phyloP scores from a whole-genome alignment of 2,329 filamentous ascomycete species.

The Emericellopsis atlantica region DNA sequence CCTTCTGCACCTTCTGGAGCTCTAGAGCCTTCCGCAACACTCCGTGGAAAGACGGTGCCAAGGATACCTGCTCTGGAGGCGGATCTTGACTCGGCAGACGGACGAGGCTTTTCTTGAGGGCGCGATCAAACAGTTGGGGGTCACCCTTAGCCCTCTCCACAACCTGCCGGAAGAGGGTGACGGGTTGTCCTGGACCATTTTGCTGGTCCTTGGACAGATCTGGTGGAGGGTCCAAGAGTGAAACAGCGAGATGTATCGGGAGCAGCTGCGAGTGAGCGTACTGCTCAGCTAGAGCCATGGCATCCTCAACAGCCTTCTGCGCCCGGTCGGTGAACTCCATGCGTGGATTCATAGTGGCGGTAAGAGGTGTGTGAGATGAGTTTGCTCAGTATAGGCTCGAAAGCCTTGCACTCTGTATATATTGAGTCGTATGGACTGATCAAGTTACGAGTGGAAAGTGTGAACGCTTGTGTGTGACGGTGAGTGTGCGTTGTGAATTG shows the following conservation, averaged over 20 bases:
- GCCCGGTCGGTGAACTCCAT: conserved; percentile 93
- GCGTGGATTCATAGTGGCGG: conserved; percentile 51
- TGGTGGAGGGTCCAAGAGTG: conserved; percentile 62
- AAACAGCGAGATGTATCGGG: conserved; percentile 79
- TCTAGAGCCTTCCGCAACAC: conserved; percentile 77
- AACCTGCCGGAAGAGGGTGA: conserved; percentile 88
- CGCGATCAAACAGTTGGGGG: conserved; percentile 73
- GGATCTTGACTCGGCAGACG: conserved; percentile 90
- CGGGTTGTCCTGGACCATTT: conserved; percentile 51
- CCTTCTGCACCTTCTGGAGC: conserved; percentile 93
- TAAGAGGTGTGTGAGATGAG: not conserved
- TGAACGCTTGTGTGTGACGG: too few species aligned
- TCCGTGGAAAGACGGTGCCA: conserved; percentile 71
- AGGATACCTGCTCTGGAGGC: conserved; percentile 75
- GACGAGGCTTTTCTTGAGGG: conserved; percentile 84
- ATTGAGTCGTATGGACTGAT: too few species aligned
- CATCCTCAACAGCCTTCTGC: conserved; percentile 79
- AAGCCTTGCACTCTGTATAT: too few species aligned
- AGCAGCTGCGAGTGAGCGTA: conserved; percentile 86
- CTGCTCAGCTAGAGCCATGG: conserved; percentile 76
- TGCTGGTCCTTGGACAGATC: conserved; percentile 76
- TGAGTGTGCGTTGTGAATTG: too few species aligned
- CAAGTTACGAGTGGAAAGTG: too few species aligned
- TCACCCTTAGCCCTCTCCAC: conserved; percentile 91
- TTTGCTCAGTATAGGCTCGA: too few species aligned